Conservation (phyloP, 78 protist species). For the slime mould (Dictyostelium discoideum) region DNA sequence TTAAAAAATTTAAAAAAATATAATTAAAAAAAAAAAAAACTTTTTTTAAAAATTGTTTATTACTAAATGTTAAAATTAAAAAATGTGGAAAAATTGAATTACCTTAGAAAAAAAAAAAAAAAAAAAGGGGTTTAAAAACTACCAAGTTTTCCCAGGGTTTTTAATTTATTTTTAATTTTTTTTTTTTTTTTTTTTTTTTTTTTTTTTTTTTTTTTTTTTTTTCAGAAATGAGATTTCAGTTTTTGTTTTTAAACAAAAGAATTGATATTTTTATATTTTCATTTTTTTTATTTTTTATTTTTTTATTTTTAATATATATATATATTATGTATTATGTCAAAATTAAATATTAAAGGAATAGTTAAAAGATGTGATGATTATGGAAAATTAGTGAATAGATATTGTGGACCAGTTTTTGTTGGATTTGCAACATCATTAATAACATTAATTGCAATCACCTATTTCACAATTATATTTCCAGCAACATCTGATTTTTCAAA, state of each 20-base stretch:
- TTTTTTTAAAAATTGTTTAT: too few relatives aligned
- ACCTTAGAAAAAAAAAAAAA: too few relatives aligned
- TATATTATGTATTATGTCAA: neutral
- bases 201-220: too few relatives aligned
- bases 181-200: neutral
- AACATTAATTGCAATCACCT: conserved; percentile 18
- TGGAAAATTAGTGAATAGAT: neutral
- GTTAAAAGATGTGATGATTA: neutral
- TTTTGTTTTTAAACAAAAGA: too few relatives aligned
- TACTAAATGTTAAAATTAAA: too few relatives aligned
- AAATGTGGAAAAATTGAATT: too few relatives aligned
- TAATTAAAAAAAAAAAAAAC: neutral
- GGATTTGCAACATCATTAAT: conserved; percentile 1
- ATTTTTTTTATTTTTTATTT: neutral
- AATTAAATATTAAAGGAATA: neutral
- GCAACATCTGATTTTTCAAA: neutral
- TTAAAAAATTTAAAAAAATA: neutral
- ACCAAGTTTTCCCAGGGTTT: neutral
- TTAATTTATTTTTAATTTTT: neutral
- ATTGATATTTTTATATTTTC: too few relatives aligned
- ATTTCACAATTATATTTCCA: conserved; percentile 31
- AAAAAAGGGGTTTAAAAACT: too few relatives aligned
- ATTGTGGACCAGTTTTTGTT: neutral
- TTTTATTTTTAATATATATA: neutral
- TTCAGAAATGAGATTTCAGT: too few relatives aligned